phyloP scores from a whole-genome alignment of 257 asterid genomes.

The Nicotiana paniculata region DNA sequence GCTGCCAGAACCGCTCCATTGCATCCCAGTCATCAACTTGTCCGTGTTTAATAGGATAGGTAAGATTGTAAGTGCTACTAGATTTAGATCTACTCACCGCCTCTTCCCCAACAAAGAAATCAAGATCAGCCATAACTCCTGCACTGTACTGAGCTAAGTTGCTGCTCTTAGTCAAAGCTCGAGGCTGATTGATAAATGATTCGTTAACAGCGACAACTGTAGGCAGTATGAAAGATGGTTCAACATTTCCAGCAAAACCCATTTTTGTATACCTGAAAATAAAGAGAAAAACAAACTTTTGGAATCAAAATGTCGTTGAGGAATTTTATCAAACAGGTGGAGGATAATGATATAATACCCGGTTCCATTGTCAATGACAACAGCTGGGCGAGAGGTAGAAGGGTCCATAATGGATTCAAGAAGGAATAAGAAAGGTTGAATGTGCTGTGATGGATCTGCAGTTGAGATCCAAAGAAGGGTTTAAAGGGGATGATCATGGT shows the following conservation, averaged over 20 bases:
- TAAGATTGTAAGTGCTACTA: conserved; percentile 52
- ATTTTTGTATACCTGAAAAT: conserved; percentile 68
- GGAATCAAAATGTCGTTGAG: neutral
- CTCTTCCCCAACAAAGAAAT: conserved; percentile 83
- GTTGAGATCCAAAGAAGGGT: conserved; percentile 43
- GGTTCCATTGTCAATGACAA: conserved; percentile 93
- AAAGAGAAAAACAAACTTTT: conserved; percentile 5
- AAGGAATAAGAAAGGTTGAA: neutral
- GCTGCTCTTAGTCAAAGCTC: conserved; percentile 55
- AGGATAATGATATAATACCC: conserved; percentile 40
- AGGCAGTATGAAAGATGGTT: conserved; percentile 78
- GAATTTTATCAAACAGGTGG: conserved; percentile 29
- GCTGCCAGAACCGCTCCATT: conserved; percentile 99
- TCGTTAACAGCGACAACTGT: conserved; percentile 81
- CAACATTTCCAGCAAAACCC: conserved; percentile 98
- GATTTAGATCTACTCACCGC: conserved; percentile 72
- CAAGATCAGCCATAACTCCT: conserved; percentile 98
- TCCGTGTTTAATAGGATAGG: conserved; percentile 78
- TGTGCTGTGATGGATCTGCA: conserved; percentile 29
- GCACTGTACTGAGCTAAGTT: conserved; percentile 81
- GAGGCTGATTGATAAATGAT: conserved; percentile 67
- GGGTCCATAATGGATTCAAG: conserved; percentile 56
- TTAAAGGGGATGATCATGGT: conserved; percentile 46
- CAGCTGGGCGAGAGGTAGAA: conserved; percentile 75
- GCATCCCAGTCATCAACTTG: conserved; percentile 95